phyloP scores from a whole-genome alignment of 805 yeast genomes.

The Ogataea sp. region DNA sequence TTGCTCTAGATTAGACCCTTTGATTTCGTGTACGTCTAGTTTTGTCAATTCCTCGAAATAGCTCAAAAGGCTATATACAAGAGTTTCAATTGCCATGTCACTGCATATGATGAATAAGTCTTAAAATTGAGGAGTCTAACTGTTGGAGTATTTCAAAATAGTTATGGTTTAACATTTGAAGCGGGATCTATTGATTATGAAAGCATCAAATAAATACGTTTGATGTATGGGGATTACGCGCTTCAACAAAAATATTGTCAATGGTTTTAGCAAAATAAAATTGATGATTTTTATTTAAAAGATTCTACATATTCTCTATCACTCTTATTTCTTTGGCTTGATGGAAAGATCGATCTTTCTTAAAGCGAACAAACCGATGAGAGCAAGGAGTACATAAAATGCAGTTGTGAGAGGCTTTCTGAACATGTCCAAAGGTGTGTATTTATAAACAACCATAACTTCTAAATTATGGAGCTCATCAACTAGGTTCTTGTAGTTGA shows the following conservation, averaged over 20 bases:
- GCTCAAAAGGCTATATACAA: neutral
- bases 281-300: too few species aligned
- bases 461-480: conserved; percentile 57
- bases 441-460: conserved; percentile 56
- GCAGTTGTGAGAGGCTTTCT: conserved; percentile 64
- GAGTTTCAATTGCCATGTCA: neutral
- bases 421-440: conserved; percentile 42
- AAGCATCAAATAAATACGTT: too few species aligned
- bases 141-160: too few species aligned
- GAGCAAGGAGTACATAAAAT: conserved; percentile 49
- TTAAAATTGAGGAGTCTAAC: too few species aligned
- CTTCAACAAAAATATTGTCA: too few species aligned
- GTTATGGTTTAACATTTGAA: too few species aligned
- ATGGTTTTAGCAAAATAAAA: neutral
- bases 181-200: too few species aligned
- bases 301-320: neutral
- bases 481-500: conserved; percentile 52
- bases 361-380: conserved; percentile 44
- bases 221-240: too few species aligned
- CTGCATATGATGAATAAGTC: too few species aligned
- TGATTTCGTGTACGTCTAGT: neutral
- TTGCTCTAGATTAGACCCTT: neutral
- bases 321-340: conserved; percentile 2
- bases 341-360: conserved; percentile 35
- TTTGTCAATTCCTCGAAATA: neutral